A percentile compares a stretch with the other conserved stretches of the same genome.
Evolutionary conservation across 2,329 filamentous ascomycete genomes (phyloP).

Genomic region (Cercospora sp.): DNA sequence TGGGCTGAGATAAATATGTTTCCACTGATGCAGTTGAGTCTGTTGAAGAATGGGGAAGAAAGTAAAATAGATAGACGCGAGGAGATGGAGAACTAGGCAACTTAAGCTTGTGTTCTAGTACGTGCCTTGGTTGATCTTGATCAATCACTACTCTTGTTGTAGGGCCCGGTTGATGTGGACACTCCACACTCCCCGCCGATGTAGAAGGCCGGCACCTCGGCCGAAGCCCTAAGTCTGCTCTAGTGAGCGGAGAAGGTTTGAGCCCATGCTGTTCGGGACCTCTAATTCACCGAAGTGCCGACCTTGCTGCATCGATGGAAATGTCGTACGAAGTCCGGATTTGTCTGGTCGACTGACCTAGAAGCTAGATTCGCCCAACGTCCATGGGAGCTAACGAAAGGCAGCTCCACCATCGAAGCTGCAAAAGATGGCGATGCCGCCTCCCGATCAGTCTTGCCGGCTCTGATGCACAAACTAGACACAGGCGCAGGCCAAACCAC

Average conservation of each 20-base stretch:
- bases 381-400: background rate
- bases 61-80: background rate
- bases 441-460: background rate
- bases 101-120: background rate
- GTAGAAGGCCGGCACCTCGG: background rate
- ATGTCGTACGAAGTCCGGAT: background rate
- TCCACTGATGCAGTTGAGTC: background rate
- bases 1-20: background rate
- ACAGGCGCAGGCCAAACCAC: background rate
- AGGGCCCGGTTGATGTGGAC: background rate
- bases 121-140: background rate
- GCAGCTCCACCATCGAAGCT: background rate
- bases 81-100: background rate
- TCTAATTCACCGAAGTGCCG: background rate
- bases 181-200: background rate
- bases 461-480: background rate
- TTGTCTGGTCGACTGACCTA: background rate
- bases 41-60: background rate
- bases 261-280: background rate
- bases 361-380: background rate
- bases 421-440: background rate
- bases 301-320: background rate
- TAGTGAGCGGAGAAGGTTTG: background rate
- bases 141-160: background rate
- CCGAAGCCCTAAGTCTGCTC: constrained; percentile 16